phyloP scores from a whole-genome alignment of 495 filamentous ascomycete species.

The Penicillium fimorum region DNA sequence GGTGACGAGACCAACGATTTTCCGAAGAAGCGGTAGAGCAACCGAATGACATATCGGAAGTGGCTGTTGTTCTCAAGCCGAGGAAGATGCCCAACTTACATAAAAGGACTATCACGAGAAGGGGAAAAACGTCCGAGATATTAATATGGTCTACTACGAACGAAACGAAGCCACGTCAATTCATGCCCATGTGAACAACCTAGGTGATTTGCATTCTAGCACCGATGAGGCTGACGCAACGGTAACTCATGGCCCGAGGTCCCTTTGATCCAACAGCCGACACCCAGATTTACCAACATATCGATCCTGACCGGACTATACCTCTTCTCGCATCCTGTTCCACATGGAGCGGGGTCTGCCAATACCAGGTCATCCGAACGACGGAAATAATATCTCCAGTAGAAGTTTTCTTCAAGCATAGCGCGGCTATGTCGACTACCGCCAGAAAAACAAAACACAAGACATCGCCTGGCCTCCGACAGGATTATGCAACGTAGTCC shows the following conservation, averaged over 20 bases:
- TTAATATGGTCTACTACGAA: constrained; percentile 14
- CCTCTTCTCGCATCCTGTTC: constrained; percentile 5
- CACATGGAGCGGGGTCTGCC: constrained; percentile 19
- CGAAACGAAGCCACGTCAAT: constrained; percentile 29
- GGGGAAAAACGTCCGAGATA: neutral
- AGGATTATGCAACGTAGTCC: neutral
- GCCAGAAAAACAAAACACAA: neutral
- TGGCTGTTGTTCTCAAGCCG: neutral
- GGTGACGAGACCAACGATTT: constrained; percentile 20
- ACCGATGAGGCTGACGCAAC: constrained; percentile 24
- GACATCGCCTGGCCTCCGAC: neutral
- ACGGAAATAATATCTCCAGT: constrained; percentile 9
- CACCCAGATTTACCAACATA: neutral
- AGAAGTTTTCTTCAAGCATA: constrained; percentile 2
- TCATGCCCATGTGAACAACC: constrained; percentile 23
- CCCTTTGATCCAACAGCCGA: neutral
- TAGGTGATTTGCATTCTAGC: constrained; percentile 6
- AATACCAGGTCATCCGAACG: constrained; percentile 24
- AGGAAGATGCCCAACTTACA: neutral
- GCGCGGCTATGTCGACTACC: constrained; percentile 24
- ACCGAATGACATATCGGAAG: neutral
- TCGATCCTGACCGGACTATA: constrained; percentile 10
- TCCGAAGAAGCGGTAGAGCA: constrained; percentile 19
- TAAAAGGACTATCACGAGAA: constrained; percentile 15
- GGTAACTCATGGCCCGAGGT: neutral